A percentile compares a stretch with the other conserved stretches of the same genome.
phyloP scores from a whole-genome alignment of 257 asterid species.

The Nicotiana paniculata region DNA sequence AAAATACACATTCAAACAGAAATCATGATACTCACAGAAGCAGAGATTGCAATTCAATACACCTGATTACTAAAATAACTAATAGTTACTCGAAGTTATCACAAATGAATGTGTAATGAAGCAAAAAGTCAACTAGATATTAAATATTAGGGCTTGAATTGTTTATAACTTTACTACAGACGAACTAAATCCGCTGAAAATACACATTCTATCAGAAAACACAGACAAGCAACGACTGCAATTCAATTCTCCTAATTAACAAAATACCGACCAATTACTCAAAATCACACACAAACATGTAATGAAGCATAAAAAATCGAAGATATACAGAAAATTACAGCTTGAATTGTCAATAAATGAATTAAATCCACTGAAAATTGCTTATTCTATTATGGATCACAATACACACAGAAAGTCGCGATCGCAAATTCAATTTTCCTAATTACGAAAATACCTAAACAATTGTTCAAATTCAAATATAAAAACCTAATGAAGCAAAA shows the following conservation, averaged over 20 bases:
- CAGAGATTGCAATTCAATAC: not conserved
- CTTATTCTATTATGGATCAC: not conserved
- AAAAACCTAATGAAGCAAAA: not conserved
- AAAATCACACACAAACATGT: not conserved
- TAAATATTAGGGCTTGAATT: not conserved
- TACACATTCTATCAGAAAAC: not conserved
- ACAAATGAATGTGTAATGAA: not conserved
- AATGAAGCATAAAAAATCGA: not conserved
- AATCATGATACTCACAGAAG: not conserved
- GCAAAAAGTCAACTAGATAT: not conserved
- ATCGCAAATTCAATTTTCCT: not conserved
- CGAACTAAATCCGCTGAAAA: too few species aligned
- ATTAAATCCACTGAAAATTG: not conserved
- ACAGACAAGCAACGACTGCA: not conserved
- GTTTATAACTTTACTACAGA: too few species aligned
- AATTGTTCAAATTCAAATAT: not conserved
- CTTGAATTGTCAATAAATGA: not conserved
- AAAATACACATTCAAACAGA: not conserved
- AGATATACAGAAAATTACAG: not conserved
- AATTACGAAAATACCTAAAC: not conserved
- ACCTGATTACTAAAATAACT: not conserved
- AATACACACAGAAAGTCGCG: not conserved
- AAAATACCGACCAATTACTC: not conserved
- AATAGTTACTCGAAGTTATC: not conserved
- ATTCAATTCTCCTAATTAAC: not conserved